A percentile compares a stretch with the other conserved stretches of the same genome.
Evolutionary conservation across 371 early-diverging fungal species (phyloP).

Genomic region (Lichtheimia ramosa): DNA sequence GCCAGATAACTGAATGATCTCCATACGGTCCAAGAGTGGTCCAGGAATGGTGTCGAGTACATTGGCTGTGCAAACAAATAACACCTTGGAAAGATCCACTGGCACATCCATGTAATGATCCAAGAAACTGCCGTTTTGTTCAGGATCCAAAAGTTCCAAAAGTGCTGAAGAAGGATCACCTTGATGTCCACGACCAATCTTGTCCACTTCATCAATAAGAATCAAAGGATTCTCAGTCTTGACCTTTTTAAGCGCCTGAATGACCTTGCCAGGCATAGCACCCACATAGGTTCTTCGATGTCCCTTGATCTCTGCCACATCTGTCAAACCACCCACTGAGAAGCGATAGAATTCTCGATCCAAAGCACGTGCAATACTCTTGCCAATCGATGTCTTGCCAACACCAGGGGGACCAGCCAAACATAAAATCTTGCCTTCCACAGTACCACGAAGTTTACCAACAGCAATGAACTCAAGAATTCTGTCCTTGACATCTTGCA

Average conservation of each 20-base stretch:
- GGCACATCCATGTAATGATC: slow-evolving; percentile 99
- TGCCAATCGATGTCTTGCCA: slow-evolving; percentile 97
- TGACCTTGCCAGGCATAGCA: slow-evolving; percentile 99
- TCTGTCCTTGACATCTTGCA: slow-evolving; percentile 97
- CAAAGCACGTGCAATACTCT: slow-evolving; percentile 93
- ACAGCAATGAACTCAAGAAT: slow-evolving; percentile 98
- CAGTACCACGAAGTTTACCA: slow-evolving; percentile 91
- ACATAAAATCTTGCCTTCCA: slow-evolving; percentile 96
- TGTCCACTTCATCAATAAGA: slow-evolving; percentile 98
- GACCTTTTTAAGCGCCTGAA: slow-evolving; percentile 96
- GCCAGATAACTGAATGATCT: slow-evolving; percentile 92
- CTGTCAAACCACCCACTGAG: slow-evolving; percentile 95
- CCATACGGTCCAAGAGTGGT: slow-evolving; percentile 97
- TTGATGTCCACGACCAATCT: slow-evolving; percentile 94
- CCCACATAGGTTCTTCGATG: slow-evolving; percentile 98
- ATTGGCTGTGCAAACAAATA: slow-evolving; percentile 98
- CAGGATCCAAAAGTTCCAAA: slow-evolving; percentile 94
- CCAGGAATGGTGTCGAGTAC: slow-evolving; percentile 94
- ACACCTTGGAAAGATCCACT: slow-evolving; percentile 91
- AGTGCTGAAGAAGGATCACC: slow-evolving; percentile 97
- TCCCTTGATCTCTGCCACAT: slow-evolving; percentile 98
- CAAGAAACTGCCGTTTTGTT: slow-evolving; percentile 93
- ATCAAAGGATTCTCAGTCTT: slow-evolving; percentile 96
- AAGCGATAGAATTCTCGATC: slow-evolving; percentile 95
- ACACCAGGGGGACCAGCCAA: slow-evolving; percentile 97